Base-by-base conservation (phyloP, 148 eudicot genomes). In the Fagopyrum tataricum region DNA sequence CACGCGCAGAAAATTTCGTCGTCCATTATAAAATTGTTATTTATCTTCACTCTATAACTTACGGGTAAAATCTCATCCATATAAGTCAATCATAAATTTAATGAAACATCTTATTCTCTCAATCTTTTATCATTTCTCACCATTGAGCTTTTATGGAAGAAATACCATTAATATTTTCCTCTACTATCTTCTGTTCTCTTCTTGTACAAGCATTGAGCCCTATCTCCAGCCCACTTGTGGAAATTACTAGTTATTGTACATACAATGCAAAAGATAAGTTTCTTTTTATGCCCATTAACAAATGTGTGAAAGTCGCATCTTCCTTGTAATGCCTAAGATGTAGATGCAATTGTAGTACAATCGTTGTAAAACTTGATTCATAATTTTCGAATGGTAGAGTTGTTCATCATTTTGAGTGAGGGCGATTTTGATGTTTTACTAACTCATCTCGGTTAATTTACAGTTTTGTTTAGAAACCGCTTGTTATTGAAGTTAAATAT, bases 251-350 rank as follows among this genome's bases (percentile, higher is more conserved):
- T 59, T 59, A 59, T 11, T 24, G 66, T 59, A 15, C 66, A 59
- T 12, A 59, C 26, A 59, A 59, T 59, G 66, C 39, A 37, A 59
- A 7, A 13, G 20, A 59, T 59, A 23, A 59, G 26, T 59, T 31
- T 31, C 37, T 31, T 31, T 59, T 24, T 24, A 15, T 59, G 39
- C 66, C 66, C 23, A 59, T 59, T 31, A 31, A 31, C 17, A 59
- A 59, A 59, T 59, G 66, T 59, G 66, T 59, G 24, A 59, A 59
- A 23, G 23, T 59, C 39, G 37, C 26, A 59, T 59, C 40, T 59
- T 24, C 24, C 31, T 23, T 8, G 23, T 59, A 59, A 59, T 59
- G 66, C 23, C 66, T 39, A 31, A 31, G 37, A 31, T 31, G 37
- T 31, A 31, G 2, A 31, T 55, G 62, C 62, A 20, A 55, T 53